Evolutionary conservation across 2,329 filamentous ascomycete species (phyloP).

Genomic region (Pseudofabraea citricarpa): DNA sequence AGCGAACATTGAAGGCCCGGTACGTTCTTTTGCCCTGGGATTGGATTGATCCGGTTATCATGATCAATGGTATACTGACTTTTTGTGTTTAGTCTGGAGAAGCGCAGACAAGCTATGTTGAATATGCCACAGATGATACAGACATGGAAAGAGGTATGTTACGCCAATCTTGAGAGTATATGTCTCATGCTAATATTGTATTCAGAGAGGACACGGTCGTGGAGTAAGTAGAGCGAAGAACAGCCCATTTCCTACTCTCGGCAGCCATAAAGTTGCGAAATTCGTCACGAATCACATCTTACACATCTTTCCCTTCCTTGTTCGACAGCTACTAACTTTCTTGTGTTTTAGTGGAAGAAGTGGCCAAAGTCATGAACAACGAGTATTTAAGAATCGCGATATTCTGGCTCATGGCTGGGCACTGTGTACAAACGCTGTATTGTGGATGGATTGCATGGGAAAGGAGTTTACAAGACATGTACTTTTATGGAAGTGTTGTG

Average conservation of each 20-base stretch:
- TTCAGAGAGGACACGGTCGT: conserved; percentile 63
- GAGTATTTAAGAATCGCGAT: background rate
- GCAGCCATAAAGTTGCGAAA: too few relatives aligned
- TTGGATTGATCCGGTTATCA: conserved; percentile 8
- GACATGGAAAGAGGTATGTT: conserved; percentile 83
- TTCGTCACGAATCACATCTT: too few relatives aligned
- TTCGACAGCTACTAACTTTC: too few relatives aligned
- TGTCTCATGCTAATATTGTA: conserved; percentile 29
- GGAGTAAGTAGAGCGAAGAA: too few relatives aligned
- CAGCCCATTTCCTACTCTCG: too few relatives aligned
- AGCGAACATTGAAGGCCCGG: conserved; percentile 76
- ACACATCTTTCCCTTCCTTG: too few relatives aligned
- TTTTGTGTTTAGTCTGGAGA: conserved; percentile 61
- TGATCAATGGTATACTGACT: conserved; percentile 29
- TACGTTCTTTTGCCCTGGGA: conserved; percentile 35
- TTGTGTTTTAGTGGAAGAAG: conserved; percentile 73
- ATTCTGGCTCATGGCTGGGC: background rate
- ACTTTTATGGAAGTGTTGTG: conserved; percentile 10
- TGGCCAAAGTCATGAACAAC: conserved; percentile 55
- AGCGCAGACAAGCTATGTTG: conserved; percentile 87
- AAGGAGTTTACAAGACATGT: conserved; percentile 12
- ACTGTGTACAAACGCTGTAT: conserved; percentile 19
- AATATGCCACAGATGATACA: conserved; percentile 90
- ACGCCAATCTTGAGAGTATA: background rate
- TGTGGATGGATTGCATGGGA: conserved; percentile 13